A percentile compares a stretch with the other conserved stretches of the same genome.
phyloP scores from a whole-genome alignment of 2,329 filamentous ascomycete genomes.

The Paecilomyces dactylethromorphus region DNA sequence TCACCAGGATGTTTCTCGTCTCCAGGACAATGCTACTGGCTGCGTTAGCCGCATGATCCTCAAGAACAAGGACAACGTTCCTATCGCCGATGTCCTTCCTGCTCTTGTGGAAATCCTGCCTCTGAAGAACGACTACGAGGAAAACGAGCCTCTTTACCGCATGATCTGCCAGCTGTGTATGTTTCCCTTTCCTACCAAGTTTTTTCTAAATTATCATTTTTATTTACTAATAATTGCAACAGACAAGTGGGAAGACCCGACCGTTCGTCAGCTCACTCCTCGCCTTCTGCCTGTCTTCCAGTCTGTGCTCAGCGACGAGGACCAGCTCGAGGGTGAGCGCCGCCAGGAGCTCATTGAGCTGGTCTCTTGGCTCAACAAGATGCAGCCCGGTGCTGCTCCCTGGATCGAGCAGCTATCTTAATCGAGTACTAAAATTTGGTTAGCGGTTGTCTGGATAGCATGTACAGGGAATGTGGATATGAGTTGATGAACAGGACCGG shows the following conservation, averaged over 20 bases:
- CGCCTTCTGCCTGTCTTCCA: conserved; percentile 43
- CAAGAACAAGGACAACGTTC: conserved; percentile 75
- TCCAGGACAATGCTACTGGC: conserved; percentile 88
- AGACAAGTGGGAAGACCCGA: conserved; percentile 42
- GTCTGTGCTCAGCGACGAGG: conserved; percentile 38
- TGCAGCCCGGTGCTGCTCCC: background rate
- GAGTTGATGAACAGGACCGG: background rate
- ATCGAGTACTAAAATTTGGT: too few relatives aligned
- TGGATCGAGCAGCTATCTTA: too few relatives aligned
- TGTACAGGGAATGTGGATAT: background rate
- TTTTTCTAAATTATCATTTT: background rate
- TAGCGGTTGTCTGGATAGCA: background rate
- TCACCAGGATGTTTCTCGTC: conserved; percentile 67
- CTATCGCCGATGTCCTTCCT: conserved; percentile 74
- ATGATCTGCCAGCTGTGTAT: conserved; percentile 83
- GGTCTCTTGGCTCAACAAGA: background rate
- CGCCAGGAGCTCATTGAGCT: background rate
- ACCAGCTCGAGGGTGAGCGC: conserved; percentile 39
- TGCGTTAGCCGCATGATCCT: conserved; percentile 90
- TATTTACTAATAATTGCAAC: conserved; percentile 10
- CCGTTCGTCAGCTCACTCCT: conserved; percentile 39
- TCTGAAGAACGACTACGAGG: conserved; percentile 87
- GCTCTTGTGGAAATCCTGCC: conserved; percentile 72
- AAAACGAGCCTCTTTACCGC: conserved; percentile 89
- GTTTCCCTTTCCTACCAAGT: conserved; percentile 27